Evolutionary conservation across 2,329 filamentous ascomycete genomes (phyloP).

Genomic region (Cytospora schulzeri): DNA sequence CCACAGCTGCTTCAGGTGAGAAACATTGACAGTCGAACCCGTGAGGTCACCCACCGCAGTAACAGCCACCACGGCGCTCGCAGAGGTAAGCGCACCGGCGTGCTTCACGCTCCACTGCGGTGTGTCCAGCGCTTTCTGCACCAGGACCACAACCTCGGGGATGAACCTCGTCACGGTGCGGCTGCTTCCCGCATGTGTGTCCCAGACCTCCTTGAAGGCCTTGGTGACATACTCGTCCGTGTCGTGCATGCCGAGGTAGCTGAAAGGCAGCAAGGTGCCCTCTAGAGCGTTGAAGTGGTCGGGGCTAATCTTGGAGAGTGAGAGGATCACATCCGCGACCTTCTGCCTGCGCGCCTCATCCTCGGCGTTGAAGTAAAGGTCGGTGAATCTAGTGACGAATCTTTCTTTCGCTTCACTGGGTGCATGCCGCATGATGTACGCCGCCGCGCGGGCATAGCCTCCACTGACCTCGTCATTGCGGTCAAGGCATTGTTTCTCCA

Average conservation of each 20-base stretch:
- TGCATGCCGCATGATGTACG: conserved; percentile 73
- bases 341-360: conserved; percentile 75
- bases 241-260: conserved; percentile 87
- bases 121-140: conserved; percentile 70
- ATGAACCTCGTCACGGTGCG: conserved; percentile 83
- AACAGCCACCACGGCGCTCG: conserved; percentile 70
- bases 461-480: conserved; percentile 92
- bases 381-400: conserved; percentile 58
- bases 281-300: conserved; percentile 84
- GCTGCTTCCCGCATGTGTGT: conserved; percentile 83
- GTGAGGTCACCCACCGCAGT: conserved; percentile 58
- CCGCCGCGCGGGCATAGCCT: conserved; percentile 82
- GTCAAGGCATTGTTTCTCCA: conserved; percentile 83
- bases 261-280: conserved; percentile 76
- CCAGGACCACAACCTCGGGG: conserved; percentile 74
- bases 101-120: conserved; percentile 91
- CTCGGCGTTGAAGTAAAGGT: conserved; percentile 80
- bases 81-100: conserved; percentile 78
- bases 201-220: conserved; percentile 84
- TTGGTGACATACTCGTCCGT: conserved; percentile 76
- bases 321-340: conserved; percentile 79
- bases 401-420: conserved; percentile 51
- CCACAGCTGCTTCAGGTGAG: conserved; percentile 71
- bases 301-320: conserved; percentile 82
- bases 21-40: conserved; percentile 57